These are phyloP conservation scores for Marasmius fiardii DNA, from an alignment of 1,284 basidiomycete genomes.

Conservation along the genomic window DNA sequence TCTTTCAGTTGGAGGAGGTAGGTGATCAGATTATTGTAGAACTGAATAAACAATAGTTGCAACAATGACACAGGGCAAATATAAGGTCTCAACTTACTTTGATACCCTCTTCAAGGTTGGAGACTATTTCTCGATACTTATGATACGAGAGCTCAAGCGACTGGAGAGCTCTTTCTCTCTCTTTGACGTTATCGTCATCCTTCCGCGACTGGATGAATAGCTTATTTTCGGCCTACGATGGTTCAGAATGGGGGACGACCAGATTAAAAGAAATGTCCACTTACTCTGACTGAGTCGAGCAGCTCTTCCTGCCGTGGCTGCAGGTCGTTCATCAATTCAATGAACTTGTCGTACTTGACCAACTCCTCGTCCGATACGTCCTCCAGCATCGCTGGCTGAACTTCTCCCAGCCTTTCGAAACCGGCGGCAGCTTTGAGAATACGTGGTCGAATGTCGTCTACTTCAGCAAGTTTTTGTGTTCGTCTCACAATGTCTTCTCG, in stretches of 20 bases:
- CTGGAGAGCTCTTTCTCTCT: slow-evolving; percentile 83
- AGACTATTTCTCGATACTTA: slow-evolving; percentile 84
- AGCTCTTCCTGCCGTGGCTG: slow-evolving; percentile 62
- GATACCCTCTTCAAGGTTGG: slow-evolving; percentile 87
- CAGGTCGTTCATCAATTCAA: slow-evolving; percentile 60
- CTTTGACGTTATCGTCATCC: slow-evolving; percentile 77
- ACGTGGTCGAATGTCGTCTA: slow-evolving; percentile 75
- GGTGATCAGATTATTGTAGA: slow-evolving; percentile 78
- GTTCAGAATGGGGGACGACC: neutral
- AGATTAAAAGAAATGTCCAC: slow-evolving; percentile 15
- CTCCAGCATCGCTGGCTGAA: slow-evolving; percentile 84
- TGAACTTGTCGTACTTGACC: slow-evolving; percentile 78
- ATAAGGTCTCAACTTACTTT: slow-evolving; percentile 48
- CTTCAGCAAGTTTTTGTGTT: slow-evolving; percentile 58
- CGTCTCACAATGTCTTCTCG: slow-evolving; percentile 65
- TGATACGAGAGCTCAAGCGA: slow-evolving; percentile 87
- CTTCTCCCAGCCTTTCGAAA: slow-evolving; percentile 65
- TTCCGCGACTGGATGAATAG: slow-evolving; percentile 76
- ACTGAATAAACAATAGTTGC: slow-evolving; percentile 39
- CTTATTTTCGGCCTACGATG: slow-evolving; percentile 66
- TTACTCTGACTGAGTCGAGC: slow-evolving; percentile 68
- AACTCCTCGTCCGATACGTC: slow-evolving; percentile 78
- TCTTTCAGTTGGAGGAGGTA: slow-evolving; percentile 75
- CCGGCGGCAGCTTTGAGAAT: slow-evolving; percentile 67
- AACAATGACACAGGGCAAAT: neutral